A percentile compares a stretch with the other conserved stretches of the same genome.
These are phyloP conservation scores for Fusarium denticulatum DNA, from an alignment of 2,329 filamentous ascomycete species.

Conservation along the genomic window DNA sequence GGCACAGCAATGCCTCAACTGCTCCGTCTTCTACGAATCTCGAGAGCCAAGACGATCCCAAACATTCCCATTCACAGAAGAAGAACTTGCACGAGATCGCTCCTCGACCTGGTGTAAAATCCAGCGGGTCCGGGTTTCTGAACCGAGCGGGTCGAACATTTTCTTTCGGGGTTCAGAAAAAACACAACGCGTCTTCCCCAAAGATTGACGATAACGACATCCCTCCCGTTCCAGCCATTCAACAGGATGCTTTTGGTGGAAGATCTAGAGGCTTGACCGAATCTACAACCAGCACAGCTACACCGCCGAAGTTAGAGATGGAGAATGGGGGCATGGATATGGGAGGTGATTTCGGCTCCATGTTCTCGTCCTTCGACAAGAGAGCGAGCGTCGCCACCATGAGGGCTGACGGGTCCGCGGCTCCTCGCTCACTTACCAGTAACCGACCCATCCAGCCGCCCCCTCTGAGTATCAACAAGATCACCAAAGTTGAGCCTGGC, in stretches of 20 bases:
- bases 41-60: conserved; percentile 43
- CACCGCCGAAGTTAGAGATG: conserved; percentile 60
- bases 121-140: conserved; percentile 61
- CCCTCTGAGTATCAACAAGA: conserved; percentile 59
- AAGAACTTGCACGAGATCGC: conserved; percentile 52
- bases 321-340: conserved; percentile 60
- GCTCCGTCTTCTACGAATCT: conserved; percentile 66
- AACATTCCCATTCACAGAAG: conserved; percentile 47
- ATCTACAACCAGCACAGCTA: conserved; percentile 64
- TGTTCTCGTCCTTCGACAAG: conserved; percentile 67
- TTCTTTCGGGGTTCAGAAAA: conserved; percentile 68
- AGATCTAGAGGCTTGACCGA: conserved; percentile 62
- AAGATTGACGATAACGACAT: conserved; percentile 48
- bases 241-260: conserved; percentile 46
- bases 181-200: conserved; percentile 49
- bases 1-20: conserved; percentile 71
- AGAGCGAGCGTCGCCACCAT: conserved; percentile 61
- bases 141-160: conserved; percentile 68
- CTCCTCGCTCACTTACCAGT: conserved; percentile 58
- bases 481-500: conserved; percentile 55
- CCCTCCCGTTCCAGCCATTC: conserved; percentile 52
- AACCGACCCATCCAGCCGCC: conserved; percentile 55
- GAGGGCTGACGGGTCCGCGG: conserved; percentile 52
- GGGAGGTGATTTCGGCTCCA: conserved; percentile 67
- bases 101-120: conserved; percentile 57